phyloP scores from a whole-genome alignment of 208 protist species.

The Herpetomonas samuelpessoai region DNA sequence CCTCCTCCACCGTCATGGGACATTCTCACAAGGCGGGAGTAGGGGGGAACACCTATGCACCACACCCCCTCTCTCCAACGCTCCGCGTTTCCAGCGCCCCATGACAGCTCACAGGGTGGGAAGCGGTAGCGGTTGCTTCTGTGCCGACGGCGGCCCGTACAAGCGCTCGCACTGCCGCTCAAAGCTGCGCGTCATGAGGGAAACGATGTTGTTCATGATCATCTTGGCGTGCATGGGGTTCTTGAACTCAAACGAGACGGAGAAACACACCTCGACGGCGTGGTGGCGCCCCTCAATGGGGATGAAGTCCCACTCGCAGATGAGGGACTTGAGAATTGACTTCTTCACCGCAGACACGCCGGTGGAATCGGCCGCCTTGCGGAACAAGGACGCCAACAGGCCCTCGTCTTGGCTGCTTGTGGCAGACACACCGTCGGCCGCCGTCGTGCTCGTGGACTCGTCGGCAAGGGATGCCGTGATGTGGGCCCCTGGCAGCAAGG shows the following conservation, averaged over 20 bases:
- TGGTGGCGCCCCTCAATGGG: slow-evolving; percentile 31
- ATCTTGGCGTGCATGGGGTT: slow-evolving; percentile 70
- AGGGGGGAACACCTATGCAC: no score
- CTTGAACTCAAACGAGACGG: slow-evolving; percentile 73
- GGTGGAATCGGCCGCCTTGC: slow-evolving; percentile 27
- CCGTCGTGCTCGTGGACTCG: slow-evolving; percentile 9
- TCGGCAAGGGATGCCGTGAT: slow-evolving; percentile 63
- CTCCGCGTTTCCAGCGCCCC: no score
- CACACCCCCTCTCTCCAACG: no score
- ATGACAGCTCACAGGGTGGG: no score
- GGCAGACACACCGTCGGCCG: background rate
- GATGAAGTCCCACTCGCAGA: slow-evolving; percentile 73
- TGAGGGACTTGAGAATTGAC: slow-evolving; percentile 52
- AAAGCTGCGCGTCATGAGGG: slow-evolving; percentile 78
- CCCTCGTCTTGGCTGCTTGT: slow-evolving; percentile 12
- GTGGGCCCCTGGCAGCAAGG: slow-evolving; percentile 36
- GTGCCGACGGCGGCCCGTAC: slow-evolving; percentile 63
- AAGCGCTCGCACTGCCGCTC: slow-evolving; percentile 66
- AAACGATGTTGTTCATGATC: slow-evolving; percentile 75
- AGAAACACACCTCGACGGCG: slow-evolving; percentile 71
- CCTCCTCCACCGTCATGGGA: no score
- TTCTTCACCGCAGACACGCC: slow-evolving; percentile 25
- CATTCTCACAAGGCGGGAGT: no score
- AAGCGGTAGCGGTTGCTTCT: slow-evolving; percentile 28
- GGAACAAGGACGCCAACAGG: slow-evolving; percentile 32